These are phyloP conservation scores for Pleurotus salmoneostramineus DNA, from an alignment of 768 basidiomycete genomes.

Conservation along the genomic window DNA sequence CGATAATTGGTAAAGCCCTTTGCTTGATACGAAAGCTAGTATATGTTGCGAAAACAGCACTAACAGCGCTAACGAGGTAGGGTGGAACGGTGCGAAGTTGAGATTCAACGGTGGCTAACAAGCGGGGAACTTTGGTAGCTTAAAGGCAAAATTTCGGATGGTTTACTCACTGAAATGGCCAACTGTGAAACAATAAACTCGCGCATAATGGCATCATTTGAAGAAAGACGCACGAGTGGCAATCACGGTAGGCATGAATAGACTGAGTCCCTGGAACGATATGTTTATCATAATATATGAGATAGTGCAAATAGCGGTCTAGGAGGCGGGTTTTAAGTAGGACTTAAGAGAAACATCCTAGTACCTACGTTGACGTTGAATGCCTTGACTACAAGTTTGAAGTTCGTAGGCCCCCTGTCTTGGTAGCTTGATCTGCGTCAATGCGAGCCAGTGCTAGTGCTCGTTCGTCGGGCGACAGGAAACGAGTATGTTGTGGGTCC, in stretches of 20 bases:
- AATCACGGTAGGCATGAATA: conserved; percentile 45
- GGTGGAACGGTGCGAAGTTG: conserved; percentile 49
- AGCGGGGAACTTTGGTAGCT: not conserved
- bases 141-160: too few species aligned
- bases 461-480: conserved; percentile 29
- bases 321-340: conserved; percentile 2
- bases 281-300: conserved; percentile 34
- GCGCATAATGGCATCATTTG: not conserved
- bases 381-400: conserved; percentile 22
- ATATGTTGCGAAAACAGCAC: conserved; percentile 32
- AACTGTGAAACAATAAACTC: conserved; percentile 14
- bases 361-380: conserved; percentile 24
- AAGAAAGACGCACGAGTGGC: conserved; percentile 29
- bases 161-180: conserved; percentile 28
- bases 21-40: conserved; percentile 31
- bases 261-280: conserved; percentile 39
- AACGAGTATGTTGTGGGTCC: conserved; percentile 28
- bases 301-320: conserved; percentile 27
- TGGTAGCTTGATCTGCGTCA: conserved; percentile 27
- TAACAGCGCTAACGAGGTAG: conserved; percentile 36
- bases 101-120: conserved; percentile 35
- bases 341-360: not conserved
- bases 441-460: conserved; percentile 29
- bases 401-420: conserved; percentile 20
- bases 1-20: conserved; percentile 29